Evolutionary conservation across 2,329 filamentous ascomycete genomes (phyloP), one percentile per base, ranked within the genome.

Genomic region (Cladophialophora chaetospira): DNA sequence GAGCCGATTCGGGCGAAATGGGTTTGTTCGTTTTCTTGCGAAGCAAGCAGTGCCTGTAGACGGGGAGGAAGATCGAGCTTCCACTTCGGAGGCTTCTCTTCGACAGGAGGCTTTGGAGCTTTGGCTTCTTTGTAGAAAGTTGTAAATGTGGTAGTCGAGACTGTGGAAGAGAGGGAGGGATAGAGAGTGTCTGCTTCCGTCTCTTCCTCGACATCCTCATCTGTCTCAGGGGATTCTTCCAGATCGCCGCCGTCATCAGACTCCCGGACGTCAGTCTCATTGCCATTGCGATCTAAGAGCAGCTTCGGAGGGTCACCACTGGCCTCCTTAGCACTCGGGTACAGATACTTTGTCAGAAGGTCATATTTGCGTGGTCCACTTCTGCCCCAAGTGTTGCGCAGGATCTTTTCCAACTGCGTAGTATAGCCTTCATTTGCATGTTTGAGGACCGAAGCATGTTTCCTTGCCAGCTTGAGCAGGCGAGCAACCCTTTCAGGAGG

Each of bases 361-460:
- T 78, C 70, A 56, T 78, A 72, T 63, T 81, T 75, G 28, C 81
- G 73, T 61, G 71, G 76, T 6, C 84, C 84, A 28, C 72, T 73
- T 49, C 84, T 78, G 11, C 82, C 84, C 64, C 86, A 87, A 11
- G 83, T 76, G 57, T 78, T 69, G 28, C 76, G 69, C 17, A 87
- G 70, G 9, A 85, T 72, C 53, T 77, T 80, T 42, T 79, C 71
- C 15, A 87, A 68, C 11, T 77, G 74, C 11, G 69, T 69, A 11
- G 70, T 62, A 50, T 84, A 80, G 58, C 83, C 84, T 56, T 79
- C 71, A 63, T 85, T 86, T 17, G 83, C 84, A 45, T 79, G 75
- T 35, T 63, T 65, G 15, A 84, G 69, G 28, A 75, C 61, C 2
- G 74, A 75, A 5, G 83, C 68, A 4, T 70, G 70, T 31, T 78